Base-by-base conservation (phyloP, 2,329 filamentous ascomycete genomes). In the Thermoascus crustaceus region DNA sequence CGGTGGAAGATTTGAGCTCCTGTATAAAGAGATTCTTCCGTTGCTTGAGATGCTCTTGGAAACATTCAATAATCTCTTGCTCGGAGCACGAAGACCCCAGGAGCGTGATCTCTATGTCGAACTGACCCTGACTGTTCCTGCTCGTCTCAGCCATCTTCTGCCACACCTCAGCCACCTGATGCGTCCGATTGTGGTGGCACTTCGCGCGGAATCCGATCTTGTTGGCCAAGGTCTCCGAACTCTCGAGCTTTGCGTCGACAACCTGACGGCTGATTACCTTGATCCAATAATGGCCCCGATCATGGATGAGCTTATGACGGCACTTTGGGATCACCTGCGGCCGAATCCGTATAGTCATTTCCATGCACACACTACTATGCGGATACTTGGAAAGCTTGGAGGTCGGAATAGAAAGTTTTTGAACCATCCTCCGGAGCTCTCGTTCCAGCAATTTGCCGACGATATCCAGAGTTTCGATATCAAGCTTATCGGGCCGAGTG, bases 201-300 rank as follows among this genome's bases (percentile, higher is more conserved):
- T 99, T 34, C 78, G 88, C 38, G 87, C 88, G 11, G 88, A 89
- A 9, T 88, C 85, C 1, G 91, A 99, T 46, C 74, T 99, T 24
- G 89, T 98, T 11, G 88, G 88, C 0, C 93, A 98, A 59, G 91
- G 91, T 0, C 69, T 99, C 5, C 73, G 93, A 18, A 99, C 91
- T 0, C 68, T 99, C 4, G 91, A 99, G 54, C 75, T 99, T 2
- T 99, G 91, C 52, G 91, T 99, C 11, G 91, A 99, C 45, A 99
- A 99, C 49, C 73, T 99, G 0, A 98, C 93, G 0, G 89, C 91
- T 0, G 91, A 98, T 53, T 99, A 98, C 54, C 69, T 99, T 9
- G 91, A 99, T 50, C 93, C 91, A 0, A 96, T 99, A 51, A 98
- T 98, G 89, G 86, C 89, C 2, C 93, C 91, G 0, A 93, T 96